phyloP scores from a whole-genome alignment of 306 rosid genomes.

The Prosopis cineraria region DNA sequence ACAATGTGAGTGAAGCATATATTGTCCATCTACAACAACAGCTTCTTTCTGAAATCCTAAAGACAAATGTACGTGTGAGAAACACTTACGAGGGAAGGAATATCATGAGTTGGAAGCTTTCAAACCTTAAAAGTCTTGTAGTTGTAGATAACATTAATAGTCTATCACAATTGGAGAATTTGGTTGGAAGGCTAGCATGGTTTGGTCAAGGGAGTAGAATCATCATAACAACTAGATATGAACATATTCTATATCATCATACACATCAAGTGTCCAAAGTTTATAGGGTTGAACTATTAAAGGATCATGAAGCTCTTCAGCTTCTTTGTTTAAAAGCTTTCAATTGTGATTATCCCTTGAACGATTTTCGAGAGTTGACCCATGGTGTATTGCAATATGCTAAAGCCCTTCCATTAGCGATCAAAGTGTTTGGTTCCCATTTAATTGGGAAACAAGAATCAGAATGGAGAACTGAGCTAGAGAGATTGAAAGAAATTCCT shows the following conservation, averaged over 20 bases:
- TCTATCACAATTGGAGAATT: conserved; percentile 1
- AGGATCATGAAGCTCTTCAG: background rate
- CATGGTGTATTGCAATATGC: background rate
- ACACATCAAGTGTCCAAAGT: background rate
- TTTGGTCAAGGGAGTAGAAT: conserved; percentile 38
- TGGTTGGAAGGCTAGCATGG: background rate
- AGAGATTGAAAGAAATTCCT: background rate
- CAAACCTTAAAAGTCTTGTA: background rate
- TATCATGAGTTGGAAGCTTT: no score
- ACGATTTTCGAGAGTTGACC: background rate
- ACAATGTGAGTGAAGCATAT: background rate
- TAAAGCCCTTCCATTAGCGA: conserved; percentile 17
- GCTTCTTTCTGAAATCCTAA: background rate
- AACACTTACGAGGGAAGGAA: no score
- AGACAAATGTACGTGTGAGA: no score
- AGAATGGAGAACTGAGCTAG: background rate
- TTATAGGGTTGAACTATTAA: conserved; percentile 10
- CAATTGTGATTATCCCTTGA: conserved; percentile 1
- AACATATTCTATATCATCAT: conserved; percentile 22
- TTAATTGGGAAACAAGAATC: background rate
- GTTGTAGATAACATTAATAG: conserved; percentile 24
- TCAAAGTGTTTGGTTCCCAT: background rate
- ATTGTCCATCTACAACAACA: background rate
- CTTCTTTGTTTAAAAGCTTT: conserved; percentile 23
- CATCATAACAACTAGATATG: conserved; percentile 24